Evolutionary conservation across 345 rosid species (phyloP).

Genomic region (Citrus australasica): DNA sequence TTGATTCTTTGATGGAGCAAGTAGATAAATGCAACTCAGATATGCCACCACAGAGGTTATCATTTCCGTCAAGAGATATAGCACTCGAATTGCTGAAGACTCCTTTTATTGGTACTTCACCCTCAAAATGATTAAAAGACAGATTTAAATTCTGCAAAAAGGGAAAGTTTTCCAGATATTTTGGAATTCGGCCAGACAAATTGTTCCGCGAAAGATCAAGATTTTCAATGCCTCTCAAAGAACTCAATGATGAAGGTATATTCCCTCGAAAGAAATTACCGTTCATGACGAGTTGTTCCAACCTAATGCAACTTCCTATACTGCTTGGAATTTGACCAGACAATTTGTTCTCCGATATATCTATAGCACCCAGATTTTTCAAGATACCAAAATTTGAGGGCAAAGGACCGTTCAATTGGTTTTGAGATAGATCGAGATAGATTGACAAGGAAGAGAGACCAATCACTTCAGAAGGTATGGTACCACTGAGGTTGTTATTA

Average conservation of each 20-base stretch:
- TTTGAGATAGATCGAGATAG: constrained; percentile 22
- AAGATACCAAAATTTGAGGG: constrained; percentile 18
- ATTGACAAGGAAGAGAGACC: constrained; percentile 15
- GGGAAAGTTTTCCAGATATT: background rate
- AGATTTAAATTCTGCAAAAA: constrained; percentile 19
- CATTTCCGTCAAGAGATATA: no score
- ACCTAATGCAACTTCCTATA: constrained; percentile 22
- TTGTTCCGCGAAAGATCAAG: constrained; percentile 33
- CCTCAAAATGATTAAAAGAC: constrained; percentile 43
- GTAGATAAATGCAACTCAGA: no score
- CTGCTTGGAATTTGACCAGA: constrained; percentile 28
- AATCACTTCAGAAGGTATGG: constrained; percentile 17
- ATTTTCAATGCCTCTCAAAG: constrained; percentile 16
- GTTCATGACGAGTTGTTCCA: constrained; percentile 16
- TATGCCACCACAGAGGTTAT: no score
- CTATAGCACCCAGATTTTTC: constrained; percentile 11
- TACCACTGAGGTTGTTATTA: constrained; percentile 21
- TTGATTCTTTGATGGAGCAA: no score
- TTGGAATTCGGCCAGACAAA: constrained; percentile 25
- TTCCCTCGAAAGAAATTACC: constrained; percentile 28
- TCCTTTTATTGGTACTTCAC: constrained; percentile 35
- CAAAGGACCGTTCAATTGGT: constrained; percentile 25
- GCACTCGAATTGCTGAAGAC: constrained; percentile 19
- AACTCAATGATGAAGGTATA: constrained; percentile 31
- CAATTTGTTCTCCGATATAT: constrained; percentile 19